Evolutionary conservation across 1,284 basidiomycete species (phyloP), one percentile per base, ranked within the genome.

Genomic region (Cutaneotrichosporon sp.): DNA sequence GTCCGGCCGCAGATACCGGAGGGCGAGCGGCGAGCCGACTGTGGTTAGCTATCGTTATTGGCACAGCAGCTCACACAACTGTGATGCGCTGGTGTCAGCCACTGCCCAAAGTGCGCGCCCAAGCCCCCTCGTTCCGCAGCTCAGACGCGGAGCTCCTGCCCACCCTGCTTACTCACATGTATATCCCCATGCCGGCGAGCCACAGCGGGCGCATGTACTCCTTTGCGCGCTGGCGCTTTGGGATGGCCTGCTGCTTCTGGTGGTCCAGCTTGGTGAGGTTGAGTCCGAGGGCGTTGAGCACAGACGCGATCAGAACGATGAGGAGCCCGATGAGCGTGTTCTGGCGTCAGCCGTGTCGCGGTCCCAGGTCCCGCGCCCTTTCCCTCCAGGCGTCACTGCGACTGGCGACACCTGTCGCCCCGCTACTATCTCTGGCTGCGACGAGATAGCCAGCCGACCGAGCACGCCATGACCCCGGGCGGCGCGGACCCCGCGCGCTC

Each of bases 181-280:
- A 80, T 57, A 73, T 74, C 3, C 75, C 72, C 79, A 81, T 80
- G 10, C 80, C 80, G 3, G 67, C 72, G 1, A 80, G 59, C 80
- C 80, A 81, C 34, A 78, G 52, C n/a, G 76, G 63, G 20, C 80
- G 63, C 59, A 78, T 61, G 46, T 71, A 80, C 50, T 79, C 77
- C 57, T 70, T 68, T 67, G 66, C 68, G 27, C 79, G 59, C 59
- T 75, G 69, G 13, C 69, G 46, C 61, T 71, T 75, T n/a, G 79
- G 78, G 52, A 80, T 68, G 5, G 42, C 58, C 50, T 74, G 72
- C 56, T 76, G 75, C 49, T 72, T 60, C 46, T 76, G 67, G 70
- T 81, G 79, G 58, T 79, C 78, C 46, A 80, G 67, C 65, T 81
- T 80, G 34, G 79, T 80, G 14, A 81, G 34, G 63, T 81, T 81